Evolutionary conservation across 2,329 filamentous ascomycete species (phyloP).

Genomic region (Fusarium buxicola): DNA sequence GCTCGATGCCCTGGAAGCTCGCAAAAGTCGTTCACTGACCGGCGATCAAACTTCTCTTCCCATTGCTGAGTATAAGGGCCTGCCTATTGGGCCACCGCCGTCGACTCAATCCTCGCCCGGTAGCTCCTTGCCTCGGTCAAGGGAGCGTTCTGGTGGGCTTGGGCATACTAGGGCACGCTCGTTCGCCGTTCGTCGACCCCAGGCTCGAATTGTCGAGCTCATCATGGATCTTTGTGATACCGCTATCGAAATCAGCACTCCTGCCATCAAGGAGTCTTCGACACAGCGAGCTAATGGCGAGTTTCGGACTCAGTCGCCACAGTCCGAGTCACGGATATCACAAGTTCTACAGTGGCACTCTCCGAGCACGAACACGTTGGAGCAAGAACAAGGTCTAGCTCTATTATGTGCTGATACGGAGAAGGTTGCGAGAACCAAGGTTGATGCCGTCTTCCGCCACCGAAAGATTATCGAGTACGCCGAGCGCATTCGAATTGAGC

Average conservation of each 20-base stretch:
- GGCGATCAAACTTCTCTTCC: slow-evolving; percentile 65
- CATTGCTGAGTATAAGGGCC: slow-evolving; percentile 85
- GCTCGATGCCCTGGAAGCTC: slow-evolving; percentile 88
- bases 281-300: slow-evolving; percentile 74
- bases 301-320: slow-evolving; percentile 91
- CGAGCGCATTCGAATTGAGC: slow-evolving; percentile 94
- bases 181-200: slow-evolving; percentile 89
- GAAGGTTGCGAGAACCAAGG: slow-evolving; percentile 84
- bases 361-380: slow-evolving; percentile 87
- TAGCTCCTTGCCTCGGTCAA: slow-evolving; percentile 76
- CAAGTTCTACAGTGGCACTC: slow-evolving; percentile 98
- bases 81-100: slow-evolving; percentile 82
- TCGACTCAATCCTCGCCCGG: slow-evolving; percentile 79
- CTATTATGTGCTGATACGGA: slow-evolving; percentile 92
- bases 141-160: slow-evolving; percentile 79
- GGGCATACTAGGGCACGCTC: slow-evolving; percentile 86
- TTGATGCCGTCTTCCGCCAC: slow-evolving; percentile 92
- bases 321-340: slow-evolving; percentile 93
- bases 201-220: slow-evolving; percentile 93
- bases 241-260: slow-evolving; percentile 92
- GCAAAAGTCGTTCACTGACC: slow-evolving; percentile 72
- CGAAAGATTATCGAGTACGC: slow-evolving; percentile 95
- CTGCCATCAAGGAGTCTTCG: slow-evolving; percentile 87
- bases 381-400: slow-evolving; percentile 92
- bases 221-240: slow-evolving; percentile 96